Percentiles rank a stretch among this genome's conserved stretches.
These are phyloP conservation scores for Diaporthe batatas DNA, from an alignment of 2,329 filamentous ascomycete genomes.

Conservation along the genomic window DNA sequence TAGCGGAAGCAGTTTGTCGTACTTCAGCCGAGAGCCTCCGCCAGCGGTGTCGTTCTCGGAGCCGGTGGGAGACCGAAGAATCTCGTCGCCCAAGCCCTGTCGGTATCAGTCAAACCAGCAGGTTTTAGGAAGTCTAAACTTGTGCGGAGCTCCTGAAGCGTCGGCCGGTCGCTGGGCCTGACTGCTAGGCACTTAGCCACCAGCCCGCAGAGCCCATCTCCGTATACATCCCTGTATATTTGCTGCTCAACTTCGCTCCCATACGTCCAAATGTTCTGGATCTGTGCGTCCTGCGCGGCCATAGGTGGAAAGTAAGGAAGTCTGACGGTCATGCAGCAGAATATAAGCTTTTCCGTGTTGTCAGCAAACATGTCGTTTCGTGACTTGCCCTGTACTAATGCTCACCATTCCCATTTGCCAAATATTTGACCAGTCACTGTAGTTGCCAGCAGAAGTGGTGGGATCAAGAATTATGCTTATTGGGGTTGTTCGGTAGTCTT, in stretches of 20 bases:
- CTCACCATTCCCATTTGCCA: conserved; percentile 22
- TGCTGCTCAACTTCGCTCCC: neutral
- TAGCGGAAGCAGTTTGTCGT: neutral
- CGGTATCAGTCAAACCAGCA: neutral
- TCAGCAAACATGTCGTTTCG: neutral
- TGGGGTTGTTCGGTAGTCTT: neutral
- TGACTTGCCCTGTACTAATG: neutral
- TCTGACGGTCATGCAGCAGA: conserved; percentile 11
- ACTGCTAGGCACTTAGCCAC: neutral
- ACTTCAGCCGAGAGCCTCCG: neutral
- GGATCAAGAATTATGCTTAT: conserved; percentile 2
- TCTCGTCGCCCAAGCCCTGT: neutral
- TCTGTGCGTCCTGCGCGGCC: neutral
- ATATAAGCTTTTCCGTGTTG: conserved; percentile 3
- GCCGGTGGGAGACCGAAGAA: neutral
- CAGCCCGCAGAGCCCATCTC: neutral
- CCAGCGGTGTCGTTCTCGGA: neutral
- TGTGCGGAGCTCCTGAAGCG: neutral
- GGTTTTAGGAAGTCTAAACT: neutral
- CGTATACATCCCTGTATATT: neutral
- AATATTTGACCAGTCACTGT: conserved; percentile 13
- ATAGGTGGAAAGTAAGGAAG: neutral
- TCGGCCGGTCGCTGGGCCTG: conserved; percentile 12
- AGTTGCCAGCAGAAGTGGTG: conserved; percentile 7
- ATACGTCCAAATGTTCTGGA: neutral